Percentiles rank a stretch among this genome's conserved stretches.
Conservation (phyloP, 176 grass and related monocot species). For the Puya raimondii region DNA sequence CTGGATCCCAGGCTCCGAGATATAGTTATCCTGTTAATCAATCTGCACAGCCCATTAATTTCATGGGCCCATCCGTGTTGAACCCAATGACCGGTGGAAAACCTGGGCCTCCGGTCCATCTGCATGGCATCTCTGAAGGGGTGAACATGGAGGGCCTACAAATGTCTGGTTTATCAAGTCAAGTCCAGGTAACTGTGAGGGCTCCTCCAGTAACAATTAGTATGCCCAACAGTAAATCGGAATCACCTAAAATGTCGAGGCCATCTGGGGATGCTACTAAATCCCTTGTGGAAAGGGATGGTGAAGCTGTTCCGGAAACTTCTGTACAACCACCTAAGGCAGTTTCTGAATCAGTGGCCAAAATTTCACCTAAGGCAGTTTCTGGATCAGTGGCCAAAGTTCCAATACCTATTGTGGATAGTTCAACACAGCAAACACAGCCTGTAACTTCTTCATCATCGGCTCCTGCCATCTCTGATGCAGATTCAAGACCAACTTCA, state of each 20-base stretch:
- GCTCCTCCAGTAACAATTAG: conserved; percentile 39
- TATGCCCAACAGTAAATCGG: conserved; percentile 36
- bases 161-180: conserved; percentile 14
- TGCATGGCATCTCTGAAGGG: conserved; percentile 18
- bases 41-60: conserved; percentile 27
- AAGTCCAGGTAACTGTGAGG: conserved; percentile 28
- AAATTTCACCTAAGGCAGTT: conserved; percentile 24
- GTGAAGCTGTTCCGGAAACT: conserved; percentile 22
- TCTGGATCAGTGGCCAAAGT: conserved; percentile 10
- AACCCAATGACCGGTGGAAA: conserved; percentile 17
- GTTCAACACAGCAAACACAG: conserved; percentile 23
- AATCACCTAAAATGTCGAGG: conserved; percentile 28
- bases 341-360: conserved; percentile 10
- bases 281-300: conserved; percentile 24
- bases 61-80: conserved; percentile 29
- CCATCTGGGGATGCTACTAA: conserved; percentile 16
- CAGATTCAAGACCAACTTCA: conserved; percentile 19
- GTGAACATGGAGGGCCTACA: conserved; percentile 17
- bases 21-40: conserved; percentile 43
- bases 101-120: background rate
- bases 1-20: conserved; percentile 39
- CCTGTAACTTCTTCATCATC: conserved; percentile 15
- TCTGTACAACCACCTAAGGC: conserved; percentile 16
- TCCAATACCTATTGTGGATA: conserved; percentile 15
- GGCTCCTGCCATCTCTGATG: background rate